phyloP scores from a whole-genome alignment of 2,329 filamentous ascomycete species.

The Beauveria sp. region DNA sequence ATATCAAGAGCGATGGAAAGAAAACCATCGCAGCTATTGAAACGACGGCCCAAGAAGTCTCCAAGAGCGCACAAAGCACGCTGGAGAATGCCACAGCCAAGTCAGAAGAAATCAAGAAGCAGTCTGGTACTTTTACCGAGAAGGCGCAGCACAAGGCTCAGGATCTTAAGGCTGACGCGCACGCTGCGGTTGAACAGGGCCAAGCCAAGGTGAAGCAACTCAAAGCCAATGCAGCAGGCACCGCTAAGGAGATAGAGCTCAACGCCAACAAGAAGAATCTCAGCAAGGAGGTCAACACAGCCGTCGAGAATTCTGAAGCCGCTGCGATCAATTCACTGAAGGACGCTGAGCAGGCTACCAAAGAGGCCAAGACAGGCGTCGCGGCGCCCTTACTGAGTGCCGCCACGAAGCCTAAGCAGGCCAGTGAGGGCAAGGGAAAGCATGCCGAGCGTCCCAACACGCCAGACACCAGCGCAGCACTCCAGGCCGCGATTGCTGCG shows the following conservation, averaged over 20 bases:
- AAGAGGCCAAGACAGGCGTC: background rate
- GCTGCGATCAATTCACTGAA: background rate
- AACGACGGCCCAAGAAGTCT: background rate
- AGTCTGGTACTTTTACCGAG: background rate
- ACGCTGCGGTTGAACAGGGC: background rate
- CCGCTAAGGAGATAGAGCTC: background rate
- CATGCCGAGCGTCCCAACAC: background rate
- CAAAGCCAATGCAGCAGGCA: background rate
- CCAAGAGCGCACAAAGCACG: background rate
- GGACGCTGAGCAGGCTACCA: background rate
- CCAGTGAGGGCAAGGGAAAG: background rate
- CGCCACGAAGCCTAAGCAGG: background rate
- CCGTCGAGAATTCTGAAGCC: background rate
- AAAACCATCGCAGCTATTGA: background rate
- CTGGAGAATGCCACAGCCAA: background rate
- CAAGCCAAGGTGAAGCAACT: background rate
- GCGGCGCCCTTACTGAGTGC: background rate
- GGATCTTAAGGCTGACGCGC: background rate
- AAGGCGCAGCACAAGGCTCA: background rate
- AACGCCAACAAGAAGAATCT: background rate
- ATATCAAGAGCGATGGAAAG: background rate
- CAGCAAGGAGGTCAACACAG: background rate
- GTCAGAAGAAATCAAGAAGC: background rate
- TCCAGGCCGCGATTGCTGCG: constrained; percentile 2
- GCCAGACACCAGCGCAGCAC: background rate